Percentiles rank a stretch among this genome's conserved stretches.
Conservation (phyloP, 2,329 filamentous ascomycete species). For the Ophiostoma tasmaniense region DNA sequence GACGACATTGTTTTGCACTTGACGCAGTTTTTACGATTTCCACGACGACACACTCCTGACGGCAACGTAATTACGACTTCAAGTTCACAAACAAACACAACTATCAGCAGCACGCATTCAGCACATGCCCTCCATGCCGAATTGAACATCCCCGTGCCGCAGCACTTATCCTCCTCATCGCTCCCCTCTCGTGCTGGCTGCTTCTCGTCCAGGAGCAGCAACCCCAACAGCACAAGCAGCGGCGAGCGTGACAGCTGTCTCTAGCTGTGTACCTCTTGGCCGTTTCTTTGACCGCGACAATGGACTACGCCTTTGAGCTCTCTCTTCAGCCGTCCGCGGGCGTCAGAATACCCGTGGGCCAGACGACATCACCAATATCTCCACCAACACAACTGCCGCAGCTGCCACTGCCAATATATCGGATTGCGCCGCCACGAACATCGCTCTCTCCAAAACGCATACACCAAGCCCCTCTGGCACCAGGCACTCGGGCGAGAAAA, state of each 20-base stretch:
- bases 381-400: conserved; percentile 7
- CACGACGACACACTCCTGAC: not conserved
- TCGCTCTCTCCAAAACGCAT: conserved; percentile 12
- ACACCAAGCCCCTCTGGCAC: not conserved
- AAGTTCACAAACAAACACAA: not conserved
- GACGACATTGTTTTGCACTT: not conserved
- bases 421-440: not conserved
- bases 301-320: conserved; percentile 24
- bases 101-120: not conserved
- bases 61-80: not conserved
- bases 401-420: not conserved
- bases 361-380: conserved; percentile 13
- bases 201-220: conserved; percentile 12
- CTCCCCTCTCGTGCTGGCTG: conserved; percentile 12
- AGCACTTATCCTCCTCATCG: not conserved
- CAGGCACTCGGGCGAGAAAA: not conserved
- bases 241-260: not conserved
- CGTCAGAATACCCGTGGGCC: conserved; percentile 11
- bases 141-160: conserved; percentile 7
- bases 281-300: conserved; percentile 10
- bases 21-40: not conserved
- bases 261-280: not conserved
- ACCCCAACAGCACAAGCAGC: conserved; percentile 7
- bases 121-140: not conserved
- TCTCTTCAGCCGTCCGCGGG: conserved; percentile 19